Conservation (phyloP, 2,329 filamentous ascomycete species). For the Massarina eburnea region DNA sequence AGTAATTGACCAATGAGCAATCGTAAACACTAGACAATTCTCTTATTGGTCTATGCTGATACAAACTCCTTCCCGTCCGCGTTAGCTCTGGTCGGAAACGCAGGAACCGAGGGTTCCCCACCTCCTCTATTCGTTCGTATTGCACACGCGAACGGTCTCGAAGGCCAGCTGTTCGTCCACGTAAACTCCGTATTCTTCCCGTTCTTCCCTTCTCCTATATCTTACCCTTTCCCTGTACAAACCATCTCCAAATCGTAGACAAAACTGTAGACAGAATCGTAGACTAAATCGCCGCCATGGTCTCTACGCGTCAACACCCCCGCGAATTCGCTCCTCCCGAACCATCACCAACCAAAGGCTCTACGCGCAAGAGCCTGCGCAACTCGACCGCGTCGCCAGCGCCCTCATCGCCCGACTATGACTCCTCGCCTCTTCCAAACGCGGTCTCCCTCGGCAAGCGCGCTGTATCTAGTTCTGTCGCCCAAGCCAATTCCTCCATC, state of each 20-base stretch:
- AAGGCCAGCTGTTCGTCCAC: too few relatives aligned
- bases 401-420: conserved; percentile 22
- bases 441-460: conserved; percentile 23
- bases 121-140: conserved; percentile 3
- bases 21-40: not conserved
- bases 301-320: conserved; percentile 44
- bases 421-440: conserved; percentile 14
- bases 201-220: not conserved
- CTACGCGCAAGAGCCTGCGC: conserved; percentile 30
- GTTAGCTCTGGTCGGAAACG: not conserved
- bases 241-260: not conserved
- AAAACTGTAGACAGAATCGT: not conserved
- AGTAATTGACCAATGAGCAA: not conserved
- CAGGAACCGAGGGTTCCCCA: conserved; percentile 3
- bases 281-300: conserved; percentile 27
- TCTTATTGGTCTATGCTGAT: not conserved
- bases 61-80: not conserved
- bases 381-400: conserved; percentile 38
- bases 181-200: not conserved
- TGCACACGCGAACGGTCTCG: not conserved
- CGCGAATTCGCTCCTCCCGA: conserved; percentile 38
- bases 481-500: conserved; percentile 18
- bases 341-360: conserved; percentile 37
- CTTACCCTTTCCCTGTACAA: not conserved
- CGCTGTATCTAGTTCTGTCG: conserved; percentile 21